Evolutionary conservation across 129 eudicot genomes (phyloP).

Genomic region (Arctium minus): DNA sequence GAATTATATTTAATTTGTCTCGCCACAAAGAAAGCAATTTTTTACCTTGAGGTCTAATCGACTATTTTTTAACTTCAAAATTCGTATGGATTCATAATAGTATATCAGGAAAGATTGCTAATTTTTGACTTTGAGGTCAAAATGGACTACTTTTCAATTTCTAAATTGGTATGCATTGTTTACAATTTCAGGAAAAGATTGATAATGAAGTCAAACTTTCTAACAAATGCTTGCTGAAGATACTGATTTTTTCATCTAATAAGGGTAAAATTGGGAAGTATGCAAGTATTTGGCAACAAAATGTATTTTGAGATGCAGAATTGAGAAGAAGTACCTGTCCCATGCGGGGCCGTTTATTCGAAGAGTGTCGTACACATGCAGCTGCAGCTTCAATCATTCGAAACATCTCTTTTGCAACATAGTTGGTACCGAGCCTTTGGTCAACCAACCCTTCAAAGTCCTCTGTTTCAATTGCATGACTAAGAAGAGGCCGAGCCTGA

Average conservation of each 20-base stretch:
- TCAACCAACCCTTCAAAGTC: constrained; percentile 61
- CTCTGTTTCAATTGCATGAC: constrained; percentile 57
- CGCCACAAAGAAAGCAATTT: not conserved
- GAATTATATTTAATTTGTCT: not conserved
- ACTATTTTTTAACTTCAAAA: not conserved
- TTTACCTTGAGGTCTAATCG: not conserved
- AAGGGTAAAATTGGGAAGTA: not conserved
- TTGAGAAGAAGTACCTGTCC: constrained; percentile 55
- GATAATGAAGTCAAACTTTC: not conserved
- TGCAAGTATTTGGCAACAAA: not conserved
- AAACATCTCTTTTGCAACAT: constrained; percentile 60
- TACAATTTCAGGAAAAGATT: not conserved
- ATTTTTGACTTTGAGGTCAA: constrained; percentile 12
- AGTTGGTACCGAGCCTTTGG: constrained; percentile 67
- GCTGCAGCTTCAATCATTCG: constrained; percentile 86
- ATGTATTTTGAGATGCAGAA: not conserved
- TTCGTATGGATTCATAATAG: not conserved
- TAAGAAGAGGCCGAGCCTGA: constrained; percentile 92
- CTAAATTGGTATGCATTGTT: not conserved
- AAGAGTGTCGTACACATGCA: constrained; percentile 85
- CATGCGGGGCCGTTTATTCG: constrained; percentile 79
- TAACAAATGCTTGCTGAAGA: not conserved
- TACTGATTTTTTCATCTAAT: not conserved
- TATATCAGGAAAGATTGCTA: not conserved
- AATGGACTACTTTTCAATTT: not conserved